Evolutionary conservation across 1,284 basidiomycete genomes (phyloP).

Genomic region (Malassezia sp.): DNA sequence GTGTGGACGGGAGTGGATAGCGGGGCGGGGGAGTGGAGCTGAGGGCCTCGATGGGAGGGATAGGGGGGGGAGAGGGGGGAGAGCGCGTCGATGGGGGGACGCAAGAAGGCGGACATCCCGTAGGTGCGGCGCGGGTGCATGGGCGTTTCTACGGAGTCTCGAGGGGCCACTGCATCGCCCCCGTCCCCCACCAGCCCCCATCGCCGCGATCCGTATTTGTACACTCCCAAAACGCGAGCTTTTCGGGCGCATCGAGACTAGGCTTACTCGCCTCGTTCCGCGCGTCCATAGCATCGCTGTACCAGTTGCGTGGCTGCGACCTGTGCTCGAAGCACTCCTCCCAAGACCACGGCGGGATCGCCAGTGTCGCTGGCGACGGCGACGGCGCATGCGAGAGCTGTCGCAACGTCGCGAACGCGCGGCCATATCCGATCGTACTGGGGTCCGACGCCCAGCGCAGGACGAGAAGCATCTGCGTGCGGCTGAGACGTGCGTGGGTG

Average conservation of each 20-base stretch:
- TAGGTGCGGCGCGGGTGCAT: no score
- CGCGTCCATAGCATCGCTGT: constrained; percentile 8
- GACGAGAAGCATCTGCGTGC: constrained; percentile 5
- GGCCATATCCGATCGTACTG: constrained; percentile 9
- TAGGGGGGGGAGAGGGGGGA: no score
- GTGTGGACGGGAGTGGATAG: not conserved
- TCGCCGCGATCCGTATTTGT: constrained; percentile 5
- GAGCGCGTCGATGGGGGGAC: no score
- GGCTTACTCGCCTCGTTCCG: not conserved
- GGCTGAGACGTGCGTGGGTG: not conserved
- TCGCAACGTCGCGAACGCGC: not conserved
- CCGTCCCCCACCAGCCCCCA: no score
- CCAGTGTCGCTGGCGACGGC: not conserved
- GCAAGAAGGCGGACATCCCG: no score
- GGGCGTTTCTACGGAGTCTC: no score
- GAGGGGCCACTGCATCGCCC: no score
- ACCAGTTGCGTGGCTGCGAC: constrained; percentile 11
- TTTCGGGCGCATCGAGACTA: constrained; percentile 1
- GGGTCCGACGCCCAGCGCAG: constrained; percentile 12
- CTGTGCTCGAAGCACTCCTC: constrained; percentile 4
- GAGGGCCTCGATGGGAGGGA: no score
- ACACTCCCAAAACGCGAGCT: constrained; percentile 14
- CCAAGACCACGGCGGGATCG: constrained; percentile 14
- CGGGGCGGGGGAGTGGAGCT: no score
- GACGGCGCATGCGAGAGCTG: no score